A percentile compares a stretch with the other conserved stretches of the same genome.
Evolutionary conservation across 306 rosid genomes (phyloP).

Genomic region (Begonia loranthoides): DNA sequence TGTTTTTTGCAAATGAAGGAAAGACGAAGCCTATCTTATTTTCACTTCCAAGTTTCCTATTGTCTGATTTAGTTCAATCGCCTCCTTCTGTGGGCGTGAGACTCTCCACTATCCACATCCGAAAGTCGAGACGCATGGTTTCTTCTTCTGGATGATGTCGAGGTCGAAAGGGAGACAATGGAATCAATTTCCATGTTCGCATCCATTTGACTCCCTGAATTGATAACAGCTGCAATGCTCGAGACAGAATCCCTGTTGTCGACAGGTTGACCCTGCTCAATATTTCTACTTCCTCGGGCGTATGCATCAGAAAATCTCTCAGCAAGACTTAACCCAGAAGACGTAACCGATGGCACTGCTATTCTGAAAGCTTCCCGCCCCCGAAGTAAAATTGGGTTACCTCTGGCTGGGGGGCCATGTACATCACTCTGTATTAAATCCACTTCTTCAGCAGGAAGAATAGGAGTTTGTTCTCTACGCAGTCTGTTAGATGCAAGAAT

Average conservation of each 20-base stretch:
- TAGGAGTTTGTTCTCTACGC: slow-evolving; percentile 43
- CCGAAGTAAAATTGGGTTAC: slow-evolving; percentile 39
- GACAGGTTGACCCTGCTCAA: slow-evolving; percentile 53
- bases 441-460: slow-evolving; percentile 38
- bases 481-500: slow-evolving; percentile 59
- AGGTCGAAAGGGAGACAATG: slow-evolving; percentile 62
- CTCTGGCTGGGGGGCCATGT: slow-evolving; percentile 31
- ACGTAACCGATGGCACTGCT: slow-evolving; percentile 29
- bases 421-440: slow-evolving; percentile 34
- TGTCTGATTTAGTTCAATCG: slow-evolving; percentile 40
- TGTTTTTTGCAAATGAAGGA: too few relatives aligned
- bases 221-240: slow-evolving; percentile 83
- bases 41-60: too few relatives aligned
- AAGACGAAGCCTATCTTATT: too few relatives aligned
- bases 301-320: slow-evolving; percentile 49
- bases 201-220: slow-evolving; percentile 85
- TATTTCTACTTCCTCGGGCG: slow-evolving; percentile 39
- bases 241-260: slow-evolving; percentile 90
- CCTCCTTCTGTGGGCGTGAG: slow-evolving; percentile 80
- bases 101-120: slow-evolving; percentile 90
- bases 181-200: slow-evolving; percentile 20
- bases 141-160: slow-evolving; percentile 91
- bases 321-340: slow-evolving; percentile 52
- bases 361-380: slow-evolving; percentile 54
- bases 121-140: slow-evolving; percentile 57